A percentile compares a stretch with the other conserved stretches of the same genome.
phyloP scores from a whole-genome alignment of 2,329 filamentous ascomycete species.

The Hymenoscyphus linearis region DNA sequence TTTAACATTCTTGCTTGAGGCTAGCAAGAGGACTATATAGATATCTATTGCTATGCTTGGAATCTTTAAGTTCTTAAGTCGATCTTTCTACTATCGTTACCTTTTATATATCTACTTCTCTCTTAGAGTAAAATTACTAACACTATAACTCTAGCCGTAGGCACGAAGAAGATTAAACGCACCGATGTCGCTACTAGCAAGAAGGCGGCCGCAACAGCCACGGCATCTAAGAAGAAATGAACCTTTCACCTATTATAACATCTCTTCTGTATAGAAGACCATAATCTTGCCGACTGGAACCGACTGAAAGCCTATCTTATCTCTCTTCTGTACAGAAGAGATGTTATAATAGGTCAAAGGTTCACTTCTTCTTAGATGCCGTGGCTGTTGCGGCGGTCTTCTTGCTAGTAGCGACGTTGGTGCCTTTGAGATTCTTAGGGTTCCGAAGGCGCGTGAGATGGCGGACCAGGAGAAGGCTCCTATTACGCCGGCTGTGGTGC shows the following conservation, averaged over 20 bases:
- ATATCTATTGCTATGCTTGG: neutral
- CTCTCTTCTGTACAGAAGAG: slow-evolving; percentile 11
- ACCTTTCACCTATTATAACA: neutral
- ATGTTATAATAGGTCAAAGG: neutral
- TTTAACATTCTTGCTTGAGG: neutral
- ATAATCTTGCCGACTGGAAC: neutral
- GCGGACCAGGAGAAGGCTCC: slow-evolving; percentile 88
- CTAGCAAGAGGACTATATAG: neutral
- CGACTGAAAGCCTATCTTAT: neutral
- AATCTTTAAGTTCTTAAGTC: neutral
- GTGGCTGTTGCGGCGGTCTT: slow-evolving; percentile 15
- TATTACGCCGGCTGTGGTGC: slow-evolving; percentile 74
- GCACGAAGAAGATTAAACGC: slow-evolving; percentile 35
- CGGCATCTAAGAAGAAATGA: slow-evolving; percentile 26
- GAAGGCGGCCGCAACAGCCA: slow-evolving; percentile 16
- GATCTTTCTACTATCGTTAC: neutral
- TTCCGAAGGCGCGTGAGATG: slow-evolving; percentile 64
- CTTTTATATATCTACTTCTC: neutral
- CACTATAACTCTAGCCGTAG: slow-evolving; percentile 24
- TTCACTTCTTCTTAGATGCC: slow-evolving; percentile 25
- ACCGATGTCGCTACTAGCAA: slow-evolving; percentile 26
- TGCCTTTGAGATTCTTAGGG: slow-evolving; percentile 36
- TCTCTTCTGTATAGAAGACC: slow-evolving; percentile 12
- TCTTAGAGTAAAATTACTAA: neutral
- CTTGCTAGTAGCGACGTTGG: slow-evolving; percentile 25